Evolutionary conservation across 257 asterid genomes (phyloP).

Genomic region (Solanum sejunctum): DNA sequence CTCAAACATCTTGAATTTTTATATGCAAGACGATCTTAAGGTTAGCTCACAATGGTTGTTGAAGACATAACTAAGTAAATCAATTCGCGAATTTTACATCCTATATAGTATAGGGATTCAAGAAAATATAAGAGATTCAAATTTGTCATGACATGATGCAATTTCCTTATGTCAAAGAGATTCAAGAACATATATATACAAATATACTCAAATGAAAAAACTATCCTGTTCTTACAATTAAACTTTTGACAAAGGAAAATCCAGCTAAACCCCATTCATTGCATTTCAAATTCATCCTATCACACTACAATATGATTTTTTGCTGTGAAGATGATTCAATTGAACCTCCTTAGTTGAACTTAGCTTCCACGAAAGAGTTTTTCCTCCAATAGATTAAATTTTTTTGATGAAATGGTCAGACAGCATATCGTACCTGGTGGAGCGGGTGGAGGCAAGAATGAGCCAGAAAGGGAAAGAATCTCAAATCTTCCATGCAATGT

Average conservation of each 20-base stretch:
- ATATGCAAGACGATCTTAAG: background rate
- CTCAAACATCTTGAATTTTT: background rate
- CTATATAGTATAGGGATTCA: background rate
- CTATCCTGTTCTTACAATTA: background rate
- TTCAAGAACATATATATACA: too few relatives aligned
- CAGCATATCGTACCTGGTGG: background rate
- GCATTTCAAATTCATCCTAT: background rate
- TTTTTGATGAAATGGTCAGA: background rate
- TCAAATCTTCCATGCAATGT: constrained; percentile 7
- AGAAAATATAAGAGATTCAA: background rate
- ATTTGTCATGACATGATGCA: background rate
- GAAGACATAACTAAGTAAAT: background rate
- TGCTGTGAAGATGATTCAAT: background rate
- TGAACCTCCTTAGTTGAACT: background rate
- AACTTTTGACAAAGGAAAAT: background rate
- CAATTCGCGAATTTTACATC: background rate
- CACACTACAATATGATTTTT: background rate
- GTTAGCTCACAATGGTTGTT: background rate
- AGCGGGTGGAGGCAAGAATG: constrained; percentile 9
- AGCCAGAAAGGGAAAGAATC: constrained; percentile 6
- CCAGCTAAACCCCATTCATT: background rate
- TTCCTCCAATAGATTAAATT: background rate
- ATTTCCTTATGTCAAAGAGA: background rate
- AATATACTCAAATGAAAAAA: too few relatives aligned
- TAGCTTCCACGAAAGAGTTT: background rate